Evolutionary conservation across 805 yeast species (phyloP), one percentile per base, ranked within the genome.

Genomic region (Ogataea nonfermentans): DNA sequence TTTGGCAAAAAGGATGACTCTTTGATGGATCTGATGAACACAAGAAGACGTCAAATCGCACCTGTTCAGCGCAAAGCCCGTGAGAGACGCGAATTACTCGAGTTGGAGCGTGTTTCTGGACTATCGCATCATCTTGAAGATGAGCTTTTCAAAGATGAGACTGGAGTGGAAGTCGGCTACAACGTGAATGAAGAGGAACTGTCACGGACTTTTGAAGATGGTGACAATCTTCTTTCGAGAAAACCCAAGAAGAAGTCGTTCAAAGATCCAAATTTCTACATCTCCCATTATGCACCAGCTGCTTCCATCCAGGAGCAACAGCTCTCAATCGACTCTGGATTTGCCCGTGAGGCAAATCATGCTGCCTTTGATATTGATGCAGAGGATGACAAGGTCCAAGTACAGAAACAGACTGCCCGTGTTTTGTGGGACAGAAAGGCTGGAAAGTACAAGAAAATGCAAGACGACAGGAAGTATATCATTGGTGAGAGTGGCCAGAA

Each of bases 351-450:
- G 34, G 97, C 96, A 2, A 75, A 79, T n/a, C 69, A 71, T 22
- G 97, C 96, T 1, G 73, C 95, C 0, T 91, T 89, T 63, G 96
- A 90, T 56, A 68, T 93, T 51, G 81, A 74, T 43, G 78, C 72
- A 32, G 89, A 85, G 53, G 79, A 77, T 49, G 79, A 75, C 46
- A 84, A 81, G 51, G 73, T 79, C 30, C 81, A 76, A 56, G 76
- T 66, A 34, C 81, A 83, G 61, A 79, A 73, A 44, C 90, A 83
- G 57, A 68, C 73, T 3, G 78, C 75, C 33, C 79, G 81, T 15
- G 81, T 84, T 73, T 75, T 78, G 58, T 91, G 99, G 99, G 97
- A 91, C 66, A 85, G 77, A 63, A 87, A 88, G 75, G 83, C 85
- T 63, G 93, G 95, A 56, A 88, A 88, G 49, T 91, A 86, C 63